Percentiles rank a stretch among this genome's conserved stretches.
These are phyloP conservation scores for Pythium sp. DNA, from an alignment of 352 stramenopile genomes.

Conservation along the genomic window DNA sequence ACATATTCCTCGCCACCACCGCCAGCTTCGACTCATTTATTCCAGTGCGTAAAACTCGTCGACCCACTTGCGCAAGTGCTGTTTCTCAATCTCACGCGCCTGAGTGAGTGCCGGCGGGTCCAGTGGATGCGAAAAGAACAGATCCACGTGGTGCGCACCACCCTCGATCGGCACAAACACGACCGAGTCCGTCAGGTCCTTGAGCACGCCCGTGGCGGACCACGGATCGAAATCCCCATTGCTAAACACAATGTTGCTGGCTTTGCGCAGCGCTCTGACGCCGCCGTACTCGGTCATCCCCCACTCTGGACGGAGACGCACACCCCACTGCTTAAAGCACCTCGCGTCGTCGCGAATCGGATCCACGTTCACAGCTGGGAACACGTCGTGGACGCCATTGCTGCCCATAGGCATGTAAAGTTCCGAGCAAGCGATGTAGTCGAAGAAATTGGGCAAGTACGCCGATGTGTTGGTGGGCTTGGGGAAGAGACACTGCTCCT, in stretches of 20 bases:
- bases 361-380: constrained; percentile 70
- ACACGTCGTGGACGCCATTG: constrained; percentile 83
- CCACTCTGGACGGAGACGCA: constrained; percentile 63
- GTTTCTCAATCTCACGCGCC: constrained; percentile 64
- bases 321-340: constrained; percentile 61
- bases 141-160: constrained; percentile 87
- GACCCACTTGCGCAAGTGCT: constrained; percentile 83
- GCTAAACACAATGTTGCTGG: constrained; percentile 94
- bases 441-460: constrained; percentile 55
- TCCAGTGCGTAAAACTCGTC: constrained; percentile 33
- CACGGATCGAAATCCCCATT: constrained; percentile 94
- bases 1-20: no score
- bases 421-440: constrained; percentile 76
- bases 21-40: background rate
- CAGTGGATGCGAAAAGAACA: constrained; percentile 88
- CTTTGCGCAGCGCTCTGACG: constrained; percentile 46
- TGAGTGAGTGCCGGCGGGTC: constrained; percentile 71
- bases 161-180: constrained; percentile 66
- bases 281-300: constrained; percentile 67
- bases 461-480: constrained; percentile 37
- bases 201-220: constrained; percentile 86
- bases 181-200: constrained; percentile 62
- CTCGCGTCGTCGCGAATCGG: constrained; percentile 47
- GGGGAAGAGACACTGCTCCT: constrained; percentile 71
- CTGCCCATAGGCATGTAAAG: constrained; percentile 64